Evolutionary conservation across 2,329 filamentous ascomycete genomes (phyloP).

Genomic region (Fusarium sp.): DNA sequence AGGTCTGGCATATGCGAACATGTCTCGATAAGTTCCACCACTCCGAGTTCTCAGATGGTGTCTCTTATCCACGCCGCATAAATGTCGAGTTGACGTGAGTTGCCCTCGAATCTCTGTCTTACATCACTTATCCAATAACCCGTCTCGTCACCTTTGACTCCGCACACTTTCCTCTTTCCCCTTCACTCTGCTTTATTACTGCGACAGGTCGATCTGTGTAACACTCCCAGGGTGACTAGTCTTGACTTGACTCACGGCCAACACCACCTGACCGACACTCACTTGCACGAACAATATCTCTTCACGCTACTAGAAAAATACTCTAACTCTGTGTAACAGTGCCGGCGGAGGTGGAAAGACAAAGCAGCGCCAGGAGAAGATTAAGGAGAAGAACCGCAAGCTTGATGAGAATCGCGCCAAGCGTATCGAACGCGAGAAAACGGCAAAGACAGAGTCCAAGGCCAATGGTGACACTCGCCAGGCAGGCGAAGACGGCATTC

Average conservation of each 20-base stretch:
- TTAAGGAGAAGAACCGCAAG: slow-evolving; percentile 87
- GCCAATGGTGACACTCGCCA: slow-evolving; percentile 38
- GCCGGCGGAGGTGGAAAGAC: slow-evolving; percentile 89
- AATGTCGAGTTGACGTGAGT: slow-evolving; percentile 91
- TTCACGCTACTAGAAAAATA: background rate
- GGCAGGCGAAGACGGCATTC: slow-evolving; percentile 54
- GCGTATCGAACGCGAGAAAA: slow-evolving; percentile 60
- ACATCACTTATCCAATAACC: background rate
- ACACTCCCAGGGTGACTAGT: background rate
- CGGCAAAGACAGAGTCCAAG: slow-evolving; percentile 47
- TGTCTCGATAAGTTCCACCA: slow-evolving; percentile 93
- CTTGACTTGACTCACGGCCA: slow-evolving; percentile 9
- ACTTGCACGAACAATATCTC: slow-evolving; percentile 8
- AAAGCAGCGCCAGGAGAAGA: slow-evolving; percentile 76
- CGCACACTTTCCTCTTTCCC: background rate
- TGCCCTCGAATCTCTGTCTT: slow-evolving; percentile 3
- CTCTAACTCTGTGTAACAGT: slow-evolving; percentile 54
- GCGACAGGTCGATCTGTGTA: slow-evolving; percentile 7
- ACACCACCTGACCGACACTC: slow-evolving; percentile 8
- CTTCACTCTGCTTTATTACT: slow-evolving; percentile 3
- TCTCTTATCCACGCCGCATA: slow-evolving; percentile 74
- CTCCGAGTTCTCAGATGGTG: slow-evolving; percentile 73
- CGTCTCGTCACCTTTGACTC: background rate
- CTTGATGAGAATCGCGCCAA: slow-evolving; percentile 73
- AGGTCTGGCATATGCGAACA: slow-evolving; percentile 90